Conservation (phyloP, 257 asterid species). For the Solanum acaule region DNA sequence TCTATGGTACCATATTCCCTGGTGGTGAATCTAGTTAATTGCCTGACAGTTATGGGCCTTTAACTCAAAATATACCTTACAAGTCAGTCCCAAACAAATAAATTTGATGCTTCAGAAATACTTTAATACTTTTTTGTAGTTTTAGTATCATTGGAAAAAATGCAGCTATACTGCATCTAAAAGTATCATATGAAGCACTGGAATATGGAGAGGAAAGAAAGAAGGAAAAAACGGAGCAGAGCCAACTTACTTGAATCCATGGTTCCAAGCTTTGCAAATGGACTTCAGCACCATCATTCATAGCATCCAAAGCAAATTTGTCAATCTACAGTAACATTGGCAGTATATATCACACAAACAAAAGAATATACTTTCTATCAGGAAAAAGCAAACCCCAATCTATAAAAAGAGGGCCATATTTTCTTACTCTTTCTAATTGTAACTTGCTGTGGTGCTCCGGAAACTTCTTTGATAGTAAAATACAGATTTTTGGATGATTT, state of each 20-base stretch:
- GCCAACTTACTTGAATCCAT: conserved; percentile 67
- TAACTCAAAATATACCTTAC: not conserved
- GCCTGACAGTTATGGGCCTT: not conserved
- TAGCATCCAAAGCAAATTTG: conserved; percentile 80
- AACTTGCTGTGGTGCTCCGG: conserved; percentile 96
- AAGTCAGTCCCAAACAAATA: not conserved
- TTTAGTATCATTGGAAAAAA: not conserved
- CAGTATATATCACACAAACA: conserved; percentile 6
- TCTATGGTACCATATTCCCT: not conserved
- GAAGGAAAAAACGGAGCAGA: not conserved
- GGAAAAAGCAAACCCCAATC: not conserved
- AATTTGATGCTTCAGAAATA: not conserved
- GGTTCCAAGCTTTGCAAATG: conserved; percentile 93
- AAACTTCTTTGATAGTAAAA: conserved; percentile 81
- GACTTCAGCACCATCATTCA: conserved; percentile 80
- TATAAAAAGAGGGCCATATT: not conserved
- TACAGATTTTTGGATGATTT: conserved; percentile 78
- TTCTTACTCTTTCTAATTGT: conserved; percentile 89
- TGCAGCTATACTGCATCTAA: not conserved
- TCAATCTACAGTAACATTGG: conserved; percentile 49
- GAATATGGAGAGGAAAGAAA: not conserved
- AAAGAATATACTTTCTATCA: not conserved
- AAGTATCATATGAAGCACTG: not conserved
- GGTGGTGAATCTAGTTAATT: not conserved
- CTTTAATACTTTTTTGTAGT: not conserved